phyloP scores from a whole-genome alignment of 2,329 filamentous ascomycete genomes.

The Pseudocercospora vitis region DNA sequence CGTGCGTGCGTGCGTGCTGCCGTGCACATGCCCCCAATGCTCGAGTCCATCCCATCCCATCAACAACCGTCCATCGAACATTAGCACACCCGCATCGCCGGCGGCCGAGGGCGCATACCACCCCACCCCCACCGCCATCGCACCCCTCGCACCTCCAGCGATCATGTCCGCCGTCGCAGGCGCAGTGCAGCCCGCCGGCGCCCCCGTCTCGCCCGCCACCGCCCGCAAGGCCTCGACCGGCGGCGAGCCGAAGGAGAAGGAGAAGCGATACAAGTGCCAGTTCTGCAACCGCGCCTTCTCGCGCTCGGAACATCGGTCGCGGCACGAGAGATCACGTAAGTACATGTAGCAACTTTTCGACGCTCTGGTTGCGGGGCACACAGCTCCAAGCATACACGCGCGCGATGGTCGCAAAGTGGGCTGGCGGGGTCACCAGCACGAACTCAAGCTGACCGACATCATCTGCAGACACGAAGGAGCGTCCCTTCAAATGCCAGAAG shows the following conservation, averaged over 20 bases:
- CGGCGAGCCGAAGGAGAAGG: slow-evolving; percentile 43
- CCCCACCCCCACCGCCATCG: slow-evolving; percentile 18
- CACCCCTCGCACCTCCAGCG: slow-evolving; percentile 12
- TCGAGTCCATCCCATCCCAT: slow-evolving; percentile 9
- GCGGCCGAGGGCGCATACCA: slow-evolving; percentile 24
- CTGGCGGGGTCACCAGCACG: slow-evolving; percentile 28
- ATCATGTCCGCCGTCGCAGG: slow-evolving; percentile 67
- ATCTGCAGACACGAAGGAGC: slow-evolving; percentile 85
- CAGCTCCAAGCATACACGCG: slow-evolving; percentile 18
- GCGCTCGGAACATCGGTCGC: slow-evolving; percentile 91
- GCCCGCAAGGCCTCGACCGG: slow-evolving; percentile 30
- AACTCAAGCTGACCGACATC: slow-evolving; percentile 13
- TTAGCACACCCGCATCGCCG: slow-evolving; percentile 30
- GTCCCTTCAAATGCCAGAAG: slow-evolving; percentile 98
- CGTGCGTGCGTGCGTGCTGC: no score
- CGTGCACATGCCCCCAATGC: slow-evolving; percentile 5
- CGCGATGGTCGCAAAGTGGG: slow-evolving; percentile 24
- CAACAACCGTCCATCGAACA: slow-evolving; percentile 19
- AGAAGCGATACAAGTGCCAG: slow-evolving; percentile 98
- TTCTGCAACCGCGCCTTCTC: slow-evolving; percentile 73
- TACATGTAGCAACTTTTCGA: slow-evolving; percentile 38
- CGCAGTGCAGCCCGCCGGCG: slow-evolving; percentile 45
- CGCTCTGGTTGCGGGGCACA: slow-evolving; percentile 21
- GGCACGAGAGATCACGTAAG: slow-evolving; percentile 98
- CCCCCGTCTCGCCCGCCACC: slow-evolving; percentile 62